Evolutionary conservation across 1,284 basidiomycete genomes (phyloP).

Genomic region (Microbotryomycetes sp.): DNA sequence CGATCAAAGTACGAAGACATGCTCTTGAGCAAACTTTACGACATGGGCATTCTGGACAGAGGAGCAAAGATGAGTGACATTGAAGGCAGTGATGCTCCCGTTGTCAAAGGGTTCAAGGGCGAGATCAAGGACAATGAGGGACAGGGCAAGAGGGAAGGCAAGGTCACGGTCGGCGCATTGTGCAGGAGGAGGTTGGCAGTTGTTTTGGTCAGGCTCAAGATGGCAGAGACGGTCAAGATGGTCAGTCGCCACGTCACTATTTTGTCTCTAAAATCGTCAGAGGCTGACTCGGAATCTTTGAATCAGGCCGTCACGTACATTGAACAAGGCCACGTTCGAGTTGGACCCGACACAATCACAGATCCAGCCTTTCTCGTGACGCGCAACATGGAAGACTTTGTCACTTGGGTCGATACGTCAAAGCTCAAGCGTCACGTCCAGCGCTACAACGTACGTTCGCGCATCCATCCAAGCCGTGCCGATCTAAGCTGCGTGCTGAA

Average conservation of each 20-base stretch:
- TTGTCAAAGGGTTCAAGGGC: constrained; percentile 33
- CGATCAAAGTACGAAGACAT: constrained; percentile 75
- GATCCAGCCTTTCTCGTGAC: constrained; percentile 97
- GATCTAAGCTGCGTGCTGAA: neutral
- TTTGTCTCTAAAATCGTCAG: neutral
- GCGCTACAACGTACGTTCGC: constrained; percentile 67
- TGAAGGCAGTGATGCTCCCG: constrained; percentile 45
- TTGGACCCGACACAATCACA: constrained; percentile 90
- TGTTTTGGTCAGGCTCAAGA: constrained; percentile 84
- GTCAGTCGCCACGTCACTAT: constrained; percentile 50
- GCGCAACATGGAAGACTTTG: constrained; percentile 96
- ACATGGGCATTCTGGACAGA: constrained; percentile 86
- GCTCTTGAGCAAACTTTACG: constrained; percentile 90
- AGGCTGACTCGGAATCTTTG: neutral
- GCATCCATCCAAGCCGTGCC: neutral
- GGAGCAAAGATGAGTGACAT: constrained; percentile 79
- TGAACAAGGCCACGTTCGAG: constrained; percentile 95
- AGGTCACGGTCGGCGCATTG: constrained; percentile 83
- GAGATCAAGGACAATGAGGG: constrained; percentile 54
- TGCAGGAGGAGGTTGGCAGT: constrained; percentile 87
- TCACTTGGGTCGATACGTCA: constrained; percentile 98
- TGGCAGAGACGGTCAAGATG: constrained; percentile 92
- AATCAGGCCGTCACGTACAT: constrained; percentile 86
- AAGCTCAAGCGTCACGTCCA: constrained; percentile 94
- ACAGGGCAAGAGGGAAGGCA: constrained; percentile 29